These are phyloP conservation scores for Hanseniaspora osmophila DNA, from an alignment of 805 yeast species.

Conservation along the genomic window DNA sequence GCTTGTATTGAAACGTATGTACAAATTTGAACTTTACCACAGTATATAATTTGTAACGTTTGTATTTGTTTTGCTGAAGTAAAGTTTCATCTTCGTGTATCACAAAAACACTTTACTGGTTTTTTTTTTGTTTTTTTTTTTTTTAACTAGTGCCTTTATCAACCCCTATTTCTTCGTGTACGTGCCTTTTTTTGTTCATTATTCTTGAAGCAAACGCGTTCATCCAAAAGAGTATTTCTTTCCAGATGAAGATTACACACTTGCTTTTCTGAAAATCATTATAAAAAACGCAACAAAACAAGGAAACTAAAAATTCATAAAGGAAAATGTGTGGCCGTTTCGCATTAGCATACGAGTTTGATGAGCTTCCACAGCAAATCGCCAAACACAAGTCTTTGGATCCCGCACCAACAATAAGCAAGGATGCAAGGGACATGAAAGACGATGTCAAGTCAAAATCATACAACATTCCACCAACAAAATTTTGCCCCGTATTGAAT, in stretches of 20 bases:
- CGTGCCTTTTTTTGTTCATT: not conserved
- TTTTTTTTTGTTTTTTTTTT: too few species aligned
- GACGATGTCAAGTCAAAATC: conserved; percentile 23
- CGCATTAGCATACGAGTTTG: conserved; percentile 27
- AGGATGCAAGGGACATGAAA: conserved; percentile 7
- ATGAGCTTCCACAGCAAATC: conserved; percentile 10
- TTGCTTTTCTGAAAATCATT: too few species aligned
- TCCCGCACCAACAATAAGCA: conserved; percentile 9
- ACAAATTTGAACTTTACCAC: too few species aligned
- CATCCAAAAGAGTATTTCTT: too few species aligned
- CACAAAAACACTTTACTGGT: too few species aligned
- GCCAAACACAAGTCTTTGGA: not conserved
- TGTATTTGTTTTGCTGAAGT: too few species aligned
- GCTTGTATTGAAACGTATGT: not conserved
- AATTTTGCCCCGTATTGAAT: conserved; percentile 28
- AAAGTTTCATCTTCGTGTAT: too few species aligned
- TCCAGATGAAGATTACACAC: too few species aligned
- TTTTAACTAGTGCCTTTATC: too few species aligned
- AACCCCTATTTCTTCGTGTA: too few species aligned
- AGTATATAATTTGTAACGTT: too few species aligned
- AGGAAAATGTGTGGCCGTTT: conserved; percentile 44
- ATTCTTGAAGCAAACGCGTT: not conserved
- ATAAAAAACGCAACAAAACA: too few species aligned
- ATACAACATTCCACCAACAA: conserved; percentile 53
- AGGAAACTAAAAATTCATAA: not conserved